Conservation (phyloP, 768 basidiomycete genomes). For the Suillus tomentosus region DNA sequence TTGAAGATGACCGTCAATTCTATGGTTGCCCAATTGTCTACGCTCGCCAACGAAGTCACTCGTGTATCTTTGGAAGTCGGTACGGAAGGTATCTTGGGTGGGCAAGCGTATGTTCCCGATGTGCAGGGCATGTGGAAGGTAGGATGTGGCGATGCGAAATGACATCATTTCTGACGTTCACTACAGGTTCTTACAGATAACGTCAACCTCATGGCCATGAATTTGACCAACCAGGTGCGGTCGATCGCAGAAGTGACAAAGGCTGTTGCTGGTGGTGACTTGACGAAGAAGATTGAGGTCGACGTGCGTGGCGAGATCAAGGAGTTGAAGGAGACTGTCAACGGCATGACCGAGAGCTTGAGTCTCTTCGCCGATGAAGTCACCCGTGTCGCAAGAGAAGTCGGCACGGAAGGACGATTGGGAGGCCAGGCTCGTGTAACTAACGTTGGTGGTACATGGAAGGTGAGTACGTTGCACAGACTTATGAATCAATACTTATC, state of each 20-base stretch:
- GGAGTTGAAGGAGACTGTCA: constrained; percentile 89
- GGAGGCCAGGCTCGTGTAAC: constrained; percentile 94
- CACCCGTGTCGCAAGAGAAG: constrained; percentile 89
- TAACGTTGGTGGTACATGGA: constrained; percentile 97
- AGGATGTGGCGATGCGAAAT: constrained; percentile 23
- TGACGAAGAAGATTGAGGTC: constrained; percentile 91
- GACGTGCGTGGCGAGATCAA: constrained; percentile 92
- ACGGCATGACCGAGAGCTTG: constrained; percentile 90
- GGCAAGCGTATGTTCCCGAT: constrained; percentile 89
- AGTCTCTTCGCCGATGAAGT: constrained; percentile 86
- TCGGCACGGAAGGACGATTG: constrained; percentile 93
- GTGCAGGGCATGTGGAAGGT: constrained; percentile 97
- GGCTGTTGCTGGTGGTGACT: constrained; percentile 90
- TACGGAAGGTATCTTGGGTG: constrained; percentile 90
- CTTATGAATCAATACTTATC: constrained; percentile 1
- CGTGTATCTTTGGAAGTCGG: constrained; percentile 92
- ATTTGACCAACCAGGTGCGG: constrained; percentile 88
- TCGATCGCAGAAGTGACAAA: constrained; percentile 91
- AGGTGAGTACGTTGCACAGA: constrained; percentile 38
- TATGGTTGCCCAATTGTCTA: constrained; percentile 74
- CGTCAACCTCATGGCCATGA: constrained; percentile 89
- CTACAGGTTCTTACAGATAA: constrained; percentile 66
- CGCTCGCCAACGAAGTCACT: constrained; percentile 82
- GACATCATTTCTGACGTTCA: constrained; percentile 13
- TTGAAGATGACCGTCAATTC: constrained; percentile 79